These are phyloP conservation scores for Cucurbita maxima DNA, from an alignment of 306 rosid genomes.

Conservation along the genomic window DNA sequence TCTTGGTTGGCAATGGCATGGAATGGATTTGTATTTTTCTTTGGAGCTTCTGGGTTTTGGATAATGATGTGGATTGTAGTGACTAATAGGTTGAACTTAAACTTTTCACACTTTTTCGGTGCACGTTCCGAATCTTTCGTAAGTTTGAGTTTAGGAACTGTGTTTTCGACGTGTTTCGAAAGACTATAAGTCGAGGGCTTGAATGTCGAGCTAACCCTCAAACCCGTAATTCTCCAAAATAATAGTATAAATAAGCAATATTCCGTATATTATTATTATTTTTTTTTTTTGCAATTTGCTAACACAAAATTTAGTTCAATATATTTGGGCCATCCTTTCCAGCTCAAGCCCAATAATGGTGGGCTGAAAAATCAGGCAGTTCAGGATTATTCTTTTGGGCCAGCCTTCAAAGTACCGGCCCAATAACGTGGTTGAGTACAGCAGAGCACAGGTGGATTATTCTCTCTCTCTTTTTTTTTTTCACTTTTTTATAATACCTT, in stretches of 20 bases:
- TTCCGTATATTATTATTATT: no score
- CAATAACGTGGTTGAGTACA: neutral
- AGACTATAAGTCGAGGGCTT: no score
- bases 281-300: no score
- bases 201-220: no score
- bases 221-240: no score
- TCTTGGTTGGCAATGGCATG: neutral
- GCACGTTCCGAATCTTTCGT: no score
- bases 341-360: neutral
- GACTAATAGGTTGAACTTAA: neutral
- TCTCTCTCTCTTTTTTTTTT: neutral
- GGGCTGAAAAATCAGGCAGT: neutral
- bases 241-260: no score
- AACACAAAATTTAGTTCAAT: no score
- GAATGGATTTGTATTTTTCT: neutral
- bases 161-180: no score
- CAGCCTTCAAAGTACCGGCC: neutral
- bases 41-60: neutral
- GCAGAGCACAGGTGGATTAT: neutral
- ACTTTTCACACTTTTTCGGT: no score
- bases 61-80: neutral
- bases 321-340: neutral
- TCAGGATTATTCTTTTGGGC: neutral
- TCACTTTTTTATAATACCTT: neutral
- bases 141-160: no score